A percentile compares a stretch with the other conserved stretches of the same genome.
phyloP scores from a whole-genome alignment of 2,329 filamentous ascomycete genomes.

The Orbilia ellipsospora region DNA sequence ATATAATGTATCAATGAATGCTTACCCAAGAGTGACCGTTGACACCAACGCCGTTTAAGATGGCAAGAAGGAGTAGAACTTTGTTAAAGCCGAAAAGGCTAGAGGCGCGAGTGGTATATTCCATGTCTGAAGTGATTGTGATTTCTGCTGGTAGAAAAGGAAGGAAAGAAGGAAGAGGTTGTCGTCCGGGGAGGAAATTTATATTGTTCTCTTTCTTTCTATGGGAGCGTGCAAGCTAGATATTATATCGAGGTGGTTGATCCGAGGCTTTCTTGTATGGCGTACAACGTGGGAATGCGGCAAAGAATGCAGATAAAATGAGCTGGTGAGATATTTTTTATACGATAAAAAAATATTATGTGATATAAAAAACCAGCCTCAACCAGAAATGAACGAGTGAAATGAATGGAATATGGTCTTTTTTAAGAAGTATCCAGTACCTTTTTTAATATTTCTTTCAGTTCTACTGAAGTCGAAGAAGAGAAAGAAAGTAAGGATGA shows the following conservation, averaged over 20 bases:
- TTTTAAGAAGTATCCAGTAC: constrained; percentile 5
- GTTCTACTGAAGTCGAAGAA: not conserved
- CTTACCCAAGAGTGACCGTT: constrained; percentile 36
- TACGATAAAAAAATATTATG: too few species aligned
- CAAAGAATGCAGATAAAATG: constrained; percentile 30
- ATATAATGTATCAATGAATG: not conserved
- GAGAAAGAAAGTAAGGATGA: constrained; percentile 14
- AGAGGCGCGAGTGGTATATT: constrained; percentile 19
- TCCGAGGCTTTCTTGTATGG: not conserved
- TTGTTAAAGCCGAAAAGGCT: constrained; percentile 42
- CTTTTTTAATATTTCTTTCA: not conserved
- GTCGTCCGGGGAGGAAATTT: constrained; percentile 12
- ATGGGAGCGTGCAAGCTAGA: too few species aligned
- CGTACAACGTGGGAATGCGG: constrained; percentile 27
- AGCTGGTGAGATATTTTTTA: not conserved
- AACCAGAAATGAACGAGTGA: not conserved
- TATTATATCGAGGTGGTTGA: not conserved
- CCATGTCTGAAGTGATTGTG: constrained; percentile 18
- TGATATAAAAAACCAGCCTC: constrained; percentile 6
- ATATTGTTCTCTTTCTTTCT: constrained; percentile 7
- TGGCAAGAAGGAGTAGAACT: constrained; percentile 17
- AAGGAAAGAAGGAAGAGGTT: constrained; percentile 6
- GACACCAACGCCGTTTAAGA: constrained; percentile 35
- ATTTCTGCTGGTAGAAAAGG: not conserved
- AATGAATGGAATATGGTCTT: not conserved